Evolutionary conservation across 179 eudicot species (phyloP), one percentile per base, ranked within the genome.

Genomic region (Patellifolia procumbens): DNA sequence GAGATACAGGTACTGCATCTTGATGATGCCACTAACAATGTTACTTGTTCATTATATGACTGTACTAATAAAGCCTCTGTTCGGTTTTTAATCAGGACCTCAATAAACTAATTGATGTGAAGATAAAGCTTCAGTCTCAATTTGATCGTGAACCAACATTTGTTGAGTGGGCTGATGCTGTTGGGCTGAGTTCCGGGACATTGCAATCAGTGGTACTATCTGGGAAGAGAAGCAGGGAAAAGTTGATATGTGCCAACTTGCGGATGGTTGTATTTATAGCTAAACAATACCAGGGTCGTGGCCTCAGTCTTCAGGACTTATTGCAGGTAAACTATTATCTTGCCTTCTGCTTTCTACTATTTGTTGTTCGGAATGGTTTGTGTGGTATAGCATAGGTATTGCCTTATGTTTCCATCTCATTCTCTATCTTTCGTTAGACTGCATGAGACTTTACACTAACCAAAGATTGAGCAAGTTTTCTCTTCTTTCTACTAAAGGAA

Each of bases 211-310:
- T 85, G 81, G 74, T 91, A 59, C 87, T 84, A 77, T 51, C 81
- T 68, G 89, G 94, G 68, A 79, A 81, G 71, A 86, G 75, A 63
- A 88, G 94, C 82, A 81, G 97, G 48, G 92, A 91, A 61, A 91
- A 85, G 83, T 75, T 94, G 82, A 88, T 94, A 55, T 76, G 76
- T 80, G 89, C 97, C 73, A 94, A 94, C 80, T 83, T 88, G 52
- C 92, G 98, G 31, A 73, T 94, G 96, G 98, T 94, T 79, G 98
- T 92, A 74, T 87, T 89, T 85, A 86, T 94, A 83, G 98, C 97
- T 74, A 94, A 91, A 84, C 87, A 89, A 74, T 92, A 91, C 84
- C 89, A 82, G 63, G 91, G 91, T 3, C 91, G 92, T 72, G 98
- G 98, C 66, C 92, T 94, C 64, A 79, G 79, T 84, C 84, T 94